These are phyloP conservation scores for Xylaria sp. DNA, from an alignment of 495 filamentous ascomycete genomes.

Conservation along the genomic window DNA sequence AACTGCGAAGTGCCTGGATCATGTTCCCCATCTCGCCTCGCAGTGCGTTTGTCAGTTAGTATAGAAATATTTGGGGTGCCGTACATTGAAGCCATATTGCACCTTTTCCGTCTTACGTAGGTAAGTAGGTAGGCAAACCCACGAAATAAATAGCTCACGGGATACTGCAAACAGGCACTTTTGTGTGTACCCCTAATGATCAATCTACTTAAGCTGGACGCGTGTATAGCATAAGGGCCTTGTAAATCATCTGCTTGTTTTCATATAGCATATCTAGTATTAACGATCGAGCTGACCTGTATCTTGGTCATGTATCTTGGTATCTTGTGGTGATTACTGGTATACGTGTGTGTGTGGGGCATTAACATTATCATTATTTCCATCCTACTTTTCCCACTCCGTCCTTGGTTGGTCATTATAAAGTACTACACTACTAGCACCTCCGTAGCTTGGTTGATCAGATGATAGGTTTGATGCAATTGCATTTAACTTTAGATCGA, in stretches of 20 bases:
- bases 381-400: background rate
- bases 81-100: no score
- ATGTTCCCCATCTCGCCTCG: background rate
- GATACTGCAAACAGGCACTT: background rate
- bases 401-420: background rate
- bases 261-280: background rate
- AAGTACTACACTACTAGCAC: no score
- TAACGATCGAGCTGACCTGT: background rate
- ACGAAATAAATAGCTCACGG: no score
- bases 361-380: conserved; percentile 20
- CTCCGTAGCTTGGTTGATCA: background rate
- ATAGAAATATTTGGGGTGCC: no score
- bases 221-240: background rate
- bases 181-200: no score
- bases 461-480: background rate
- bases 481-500: background rate
- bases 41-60: background rate
- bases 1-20: background rate
- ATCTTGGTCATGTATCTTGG: background rate
- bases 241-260: background rate
- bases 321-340: background rate
- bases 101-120: no score
- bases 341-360: background rate
- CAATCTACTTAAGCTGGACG: no score
- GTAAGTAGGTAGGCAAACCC: no score